These are phyloP conservation scores for Aspergillus sojae DNA, from an alignment of 2,329 filamentous ascomycete genomes.

Conservation along the genomic window DNA sequence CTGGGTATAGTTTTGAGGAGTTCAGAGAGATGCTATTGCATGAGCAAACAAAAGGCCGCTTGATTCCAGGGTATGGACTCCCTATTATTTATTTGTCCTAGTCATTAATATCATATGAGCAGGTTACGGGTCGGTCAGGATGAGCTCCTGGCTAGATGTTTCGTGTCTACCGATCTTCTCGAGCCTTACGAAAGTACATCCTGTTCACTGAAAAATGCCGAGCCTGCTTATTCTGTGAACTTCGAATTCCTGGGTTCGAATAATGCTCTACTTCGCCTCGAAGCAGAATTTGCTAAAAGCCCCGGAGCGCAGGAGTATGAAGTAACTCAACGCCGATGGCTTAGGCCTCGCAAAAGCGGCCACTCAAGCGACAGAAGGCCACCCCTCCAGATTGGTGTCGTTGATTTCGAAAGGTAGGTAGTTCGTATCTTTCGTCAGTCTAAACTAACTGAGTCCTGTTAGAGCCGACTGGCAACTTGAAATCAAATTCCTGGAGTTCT, in stretches of 20 bases:
- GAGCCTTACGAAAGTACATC: conserved; percentile 27
- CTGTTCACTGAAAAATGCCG: conserved; percentile 25
- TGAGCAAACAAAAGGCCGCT: conserved; percentile 38
- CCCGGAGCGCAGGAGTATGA: conserved; percentile 36
- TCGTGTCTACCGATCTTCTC: conserved; percentile 31
- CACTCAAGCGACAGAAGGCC: conserved; percentile 25
- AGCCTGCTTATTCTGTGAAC: conserved; percentile 41
- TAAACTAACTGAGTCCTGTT: conserved; percentile 9
- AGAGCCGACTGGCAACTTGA: conserved; percentile 47
- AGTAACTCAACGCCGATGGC: conserved; percentile 38
- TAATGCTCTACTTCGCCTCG: conserved; percentile 39
- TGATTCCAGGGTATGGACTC: conserved; percentile 41
- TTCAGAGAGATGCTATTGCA: conserved; percentile 45
- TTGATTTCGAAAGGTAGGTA: conserved; percentile 41
- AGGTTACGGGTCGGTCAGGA: conserved; percentile 30
- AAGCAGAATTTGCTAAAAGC: conserved; percentile 38
- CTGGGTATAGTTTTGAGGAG: conserved; percentile 39
- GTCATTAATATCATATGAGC: conserved; percentile 10
- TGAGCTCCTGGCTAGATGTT: conserved; percentile 33
- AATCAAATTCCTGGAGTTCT: conserved; percentile 43
- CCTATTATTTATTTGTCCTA: not conserved
- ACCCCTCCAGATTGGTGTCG: conserved; percentile 38
- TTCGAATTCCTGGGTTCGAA: conserved; percentile 42
- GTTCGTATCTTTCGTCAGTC: not conserved
- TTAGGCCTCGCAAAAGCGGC: conserved; percentile 29